Base-by-base conservation (phyloP, 768 basidiomycete species). In the Hericium erinaceus region DNA sequence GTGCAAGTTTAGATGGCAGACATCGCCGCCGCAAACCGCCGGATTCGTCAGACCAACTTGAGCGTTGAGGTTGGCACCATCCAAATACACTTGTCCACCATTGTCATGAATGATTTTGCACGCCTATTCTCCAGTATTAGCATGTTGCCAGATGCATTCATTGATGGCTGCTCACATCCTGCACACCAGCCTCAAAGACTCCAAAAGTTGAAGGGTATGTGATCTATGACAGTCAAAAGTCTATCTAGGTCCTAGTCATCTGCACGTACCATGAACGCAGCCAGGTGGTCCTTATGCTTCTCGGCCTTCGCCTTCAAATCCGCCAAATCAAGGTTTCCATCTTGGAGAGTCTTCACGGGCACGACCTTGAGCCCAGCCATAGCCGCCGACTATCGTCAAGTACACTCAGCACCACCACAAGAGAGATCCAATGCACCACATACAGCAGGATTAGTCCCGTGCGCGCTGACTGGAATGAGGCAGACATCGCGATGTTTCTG, bases 311-410 rank as follows among this genome's bases (percentile, higher is more conserved):
- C 77, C 66, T 79, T 79, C 56, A 98, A 80, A 70, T 99, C 97
- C 44, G 73, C 80, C 16, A 98, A 75, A 68, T 99, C 94, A 39
- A 98, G 80, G 66, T 85, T 93, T 40, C 97, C 97, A 67, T 95
- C 89, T 10, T 75, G 69, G 56, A 86, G 82, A 2, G 88, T 89
- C 75, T 97, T 95, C 69, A 99, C 85, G n/a, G 95, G 72, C 6
- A 99, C 91, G 40, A 99, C 97, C 71, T 92, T 97, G 70, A 98
- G 76, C 12, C 95, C 95, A 38, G 95, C 93, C 93, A 99, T 95
- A 51, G 89, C 87, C 55, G 97, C 97, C 22, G 92, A 95, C 90
- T 94, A 65, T 2, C n/a, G 48, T 26, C 26, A 15, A 18, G 12
- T n/a, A 15, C 26, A 48, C 55, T 10, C 56, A 54, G 20, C 10